phyloP scores from a whole-genome alignment of 768 basidiomycete genomes.

The Termitomyces eurrhizus region DNA sequence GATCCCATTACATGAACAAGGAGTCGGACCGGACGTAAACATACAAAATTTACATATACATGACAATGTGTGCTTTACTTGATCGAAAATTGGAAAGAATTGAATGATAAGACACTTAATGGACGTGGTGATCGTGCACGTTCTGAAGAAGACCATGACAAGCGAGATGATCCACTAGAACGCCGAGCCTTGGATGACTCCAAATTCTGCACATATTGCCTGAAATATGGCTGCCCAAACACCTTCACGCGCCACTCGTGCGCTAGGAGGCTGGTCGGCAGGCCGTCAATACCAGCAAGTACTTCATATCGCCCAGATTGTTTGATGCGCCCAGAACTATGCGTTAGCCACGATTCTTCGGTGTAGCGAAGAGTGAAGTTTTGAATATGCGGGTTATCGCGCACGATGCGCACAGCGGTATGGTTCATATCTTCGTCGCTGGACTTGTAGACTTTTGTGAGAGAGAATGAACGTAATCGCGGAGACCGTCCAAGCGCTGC shows the following conservation, averaged over 20 bases:
- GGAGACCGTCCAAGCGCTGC: slow-evolving; percentile 24
- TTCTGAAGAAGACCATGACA: slow-evolving; percentile 16
- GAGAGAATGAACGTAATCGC: slow-evolving; percentile 27
- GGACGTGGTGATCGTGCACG: slow-evolving; percentile 13
- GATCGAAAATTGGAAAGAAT: slow-evolving; percentile 7
- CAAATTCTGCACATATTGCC: slow-evolving; percentile 14
- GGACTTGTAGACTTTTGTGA: slow-evolving; percentile 33
- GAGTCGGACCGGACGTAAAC: background rate
- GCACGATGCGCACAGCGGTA: slow-evolving; percentile 25
- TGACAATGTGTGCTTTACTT: background rate
- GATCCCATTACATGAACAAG: background rate
- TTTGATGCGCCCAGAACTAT: slow-evolving; percentile 26
- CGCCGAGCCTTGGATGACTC: slow-evolving; percentile 11
- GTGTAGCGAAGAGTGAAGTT: slow-evolving; percentile 29
- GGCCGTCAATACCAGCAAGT: slow-evolving; percentile 11
- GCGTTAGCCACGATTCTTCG: slow-evolving; percentile 33
- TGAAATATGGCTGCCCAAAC: slow-evolving; percentile 15
- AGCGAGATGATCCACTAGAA: slow-evolving; percentile 11
- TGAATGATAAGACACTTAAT: slow-evolving; percentile 13
- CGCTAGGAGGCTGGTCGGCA: slow-evolving; percentile 13
- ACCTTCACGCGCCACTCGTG: slow-evolving; percentile 16
- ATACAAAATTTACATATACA: background rate
- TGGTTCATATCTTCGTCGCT: slow-evolving; percentile 31
- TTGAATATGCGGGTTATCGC: slow-evolving; percentile 28
- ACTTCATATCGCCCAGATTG: slow-evolving; percentile 30